Conservation (phyloP, 140 eudicot species). For the Anethum foeniculum region DNA sequence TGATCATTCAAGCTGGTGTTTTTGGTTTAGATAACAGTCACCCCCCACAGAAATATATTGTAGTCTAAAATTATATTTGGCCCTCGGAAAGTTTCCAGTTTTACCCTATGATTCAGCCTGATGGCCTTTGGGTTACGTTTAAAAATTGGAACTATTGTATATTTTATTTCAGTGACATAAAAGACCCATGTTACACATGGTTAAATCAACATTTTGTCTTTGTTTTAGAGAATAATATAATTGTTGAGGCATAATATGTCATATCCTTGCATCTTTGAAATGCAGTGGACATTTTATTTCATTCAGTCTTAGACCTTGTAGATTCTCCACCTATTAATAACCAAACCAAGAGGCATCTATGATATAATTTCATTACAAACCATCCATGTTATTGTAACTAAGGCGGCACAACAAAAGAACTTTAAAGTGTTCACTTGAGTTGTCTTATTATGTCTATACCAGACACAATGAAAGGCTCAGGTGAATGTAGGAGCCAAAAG, state of each 20-base stretch:
- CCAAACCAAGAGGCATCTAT: background rate
- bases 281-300: background rate
- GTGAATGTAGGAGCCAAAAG: background rate
- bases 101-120: background rate
- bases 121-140: background rate
- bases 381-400: background rate
- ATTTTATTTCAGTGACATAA: background rate
- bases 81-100: background rate
- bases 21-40: background rate
- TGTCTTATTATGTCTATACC: constrained; percentile 5
- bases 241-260: background rate
- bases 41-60: background rate
- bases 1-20: background rate
- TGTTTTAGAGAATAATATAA: background rate
- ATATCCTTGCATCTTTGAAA: background rate
- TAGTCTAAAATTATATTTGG: background rate
- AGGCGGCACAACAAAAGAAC: background rate
- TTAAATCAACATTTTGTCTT: background rate
- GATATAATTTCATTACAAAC: background rate
- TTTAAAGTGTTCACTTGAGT: background rate
- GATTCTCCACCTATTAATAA: no score
- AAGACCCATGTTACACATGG: background rate
- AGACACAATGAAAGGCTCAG: background rate
- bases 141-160: background rate
- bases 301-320: no score